Conservation (phyloP, 179 eudicot species). For the Pouteria campechiana region DNA sequence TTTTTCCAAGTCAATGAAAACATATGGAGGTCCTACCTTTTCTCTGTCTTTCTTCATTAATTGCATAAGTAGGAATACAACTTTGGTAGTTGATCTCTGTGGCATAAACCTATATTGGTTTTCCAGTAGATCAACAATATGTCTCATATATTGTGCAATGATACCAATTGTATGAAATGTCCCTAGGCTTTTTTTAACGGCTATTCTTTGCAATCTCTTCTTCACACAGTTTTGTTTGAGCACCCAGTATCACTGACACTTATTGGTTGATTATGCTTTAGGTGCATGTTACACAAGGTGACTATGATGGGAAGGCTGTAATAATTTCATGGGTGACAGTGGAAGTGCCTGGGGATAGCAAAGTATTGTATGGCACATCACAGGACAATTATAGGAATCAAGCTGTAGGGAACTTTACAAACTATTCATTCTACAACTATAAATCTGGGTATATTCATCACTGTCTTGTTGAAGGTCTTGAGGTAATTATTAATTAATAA, state of each 20-base stretch:
- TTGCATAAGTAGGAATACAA: no score
- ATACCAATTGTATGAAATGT: no score
- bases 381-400: slow-evolving; percentile 38
- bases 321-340: slow-evolving; percentile 85
- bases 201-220: no score
- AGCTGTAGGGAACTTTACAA: slow-evolving; percentile 55
- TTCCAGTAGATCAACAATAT: no score
- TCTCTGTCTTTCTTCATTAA: no score
- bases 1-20: no score
- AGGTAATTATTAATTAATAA: slow-evolving; percentile 37
- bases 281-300: slow-evolving; percentile 97
- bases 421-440: slow-evolving; percentile 66
- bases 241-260: not conserved
- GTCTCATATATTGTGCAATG: no score
- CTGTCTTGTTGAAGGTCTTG: slow-evolving; percentile 55
- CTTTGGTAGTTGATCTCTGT: no score
- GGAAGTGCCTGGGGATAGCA: slow-evolving; percentile 63
- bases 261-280: slow-evolving; percentile 16
- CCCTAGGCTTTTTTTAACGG: no score
- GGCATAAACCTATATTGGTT: no score
- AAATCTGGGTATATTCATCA: slow-evolving; percentile 85
- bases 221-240: no score
- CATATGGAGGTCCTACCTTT: no score
- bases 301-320: slow-evolving; percentile 88
- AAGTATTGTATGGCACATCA: slow-evolving; percentile 66